Evolutionary conservation across 2,329 filamentous ascomycete species (phyloP), one percentile per base, ranked within the genome.

Genomic region (Zopfia rhizophila): DNA sequence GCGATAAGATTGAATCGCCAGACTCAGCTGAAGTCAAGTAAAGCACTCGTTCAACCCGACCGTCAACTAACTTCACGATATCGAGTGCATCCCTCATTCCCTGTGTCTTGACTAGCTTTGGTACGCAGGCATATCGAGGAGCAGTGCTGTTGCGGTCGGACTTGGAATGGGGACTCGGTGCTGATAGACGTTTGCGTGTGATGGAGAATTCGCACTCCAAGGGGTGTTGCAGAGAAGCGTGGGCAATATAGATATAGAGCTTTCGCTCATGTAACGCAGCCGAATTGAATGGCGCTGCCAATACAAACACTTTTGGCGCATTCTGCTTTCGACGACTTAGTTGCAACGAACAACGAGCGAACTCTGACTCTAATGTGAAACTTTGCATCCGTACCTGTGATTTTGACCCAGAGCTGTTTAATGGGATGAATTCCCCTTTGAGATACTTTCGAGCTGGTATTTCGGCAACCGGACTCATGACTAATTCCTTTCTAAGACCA

Each of bases 401-500:
- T 7, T 46, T 48, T 30, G 37, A 33, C 22, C 42, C 42, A 7
- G 55, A 25, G 29, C 61, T 56, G 10, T 45, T 51, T 30, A 69
- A 42, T 5, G 60, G 55, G 40, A 65, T 65, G 6, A 65, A 38
- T 1, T 63, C 66, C 16, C 45, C 52, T 30, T 59, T 66, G 18
- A 70, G 40, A 44, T 66, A 61, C 8, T 63, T 53, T 3, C 56
- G 61, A 0, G 54, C 59, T 19, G 68, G 58, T 18, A 73, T 61
- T 29, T 72, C 69, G 13, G 61, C 58, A 17, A 73, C 56, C 16
- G 66, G 61, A 22, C 58, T 69, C 55, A 73, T 63, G 3, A 74
- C 56, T 16, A 74, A 45, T 40, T 74, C 72, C 41, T 72, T 72
- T 23, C 68, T 65, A 14, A 74, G 55, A 5, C 71, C 70, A 45